Evolutionary conservation across 768 basidiomycete species (phyloP).

Genomic region (Termitomyces sp.): DNA sequence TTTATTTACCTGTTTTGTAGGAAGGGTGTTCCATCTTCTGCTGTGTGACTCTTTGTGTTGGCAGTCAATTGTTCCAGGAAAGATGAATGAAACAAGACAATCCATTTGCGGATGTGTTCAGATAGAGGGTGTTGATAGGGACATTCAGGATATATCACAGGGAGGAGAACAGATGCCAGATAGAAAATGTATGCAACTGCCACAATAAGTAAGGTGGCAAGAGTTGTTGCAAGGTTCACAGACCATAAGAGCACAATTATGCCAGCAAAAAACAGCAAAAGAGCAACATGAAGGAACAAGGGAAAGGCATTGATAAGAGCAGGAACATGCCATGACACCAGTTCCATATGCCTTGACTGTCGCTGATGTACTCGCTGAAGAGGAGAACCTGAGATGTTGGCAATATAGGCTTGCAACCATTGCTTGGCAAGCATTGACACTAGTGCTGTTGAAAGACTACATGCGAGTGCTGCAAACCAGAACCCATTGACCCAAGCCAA

Average conservation of each 20-base stretch:
- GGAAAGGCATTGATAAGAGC: constrained; percentile 38
- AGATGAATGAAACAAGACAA: background rate
- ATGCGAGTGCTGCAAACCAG: constrained; percentile 44
- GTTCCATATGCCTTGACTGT: constrained; percentile 34
- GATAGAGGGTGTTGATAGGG: constrained; percentile 42
- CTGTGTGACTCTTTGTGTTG: too few species aligned
- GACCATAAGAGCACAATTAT: constrained; percentile 41
- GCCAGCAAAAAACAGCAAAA: constrained; percentile 43
- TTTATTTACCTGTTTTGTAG: constrained; percentile 4
- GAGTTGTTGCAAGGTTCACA: constrained; percentile 30
- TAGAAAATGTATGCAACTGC: constrained; percentile 37
- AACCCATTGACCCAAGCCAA: constrained; percentile 43
- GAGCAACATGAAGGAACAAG: constrained; percentile 37
- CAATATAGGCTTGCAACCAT: constrained; percentile 38
- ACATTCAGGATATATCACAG: constrained; percentile 38
- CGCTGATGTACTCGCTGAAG: constrained; percentile 36
- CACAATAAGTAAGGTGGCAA: constrained; percentile 34
- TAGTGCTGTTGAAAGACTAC: constrained; percentile 40
- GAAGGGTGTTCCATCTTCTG: background rate
- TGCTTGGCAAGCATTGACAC: constrained; percentile 48
- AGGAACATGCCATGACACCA: constrained; percentile 39
- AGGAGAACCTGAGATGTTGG: constrained; percentile 35
- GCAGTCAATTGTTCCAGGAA: background rate
- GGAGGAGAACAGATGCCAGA: constrained; percentile 35
- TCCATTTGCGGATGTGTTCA: constrained; percentile 29